Evolutionary conservation across 208 protist species (phyloP), one percentile per base, ranked within the genome.

Genomic region (Acanthamoeba healyi): DNA sequence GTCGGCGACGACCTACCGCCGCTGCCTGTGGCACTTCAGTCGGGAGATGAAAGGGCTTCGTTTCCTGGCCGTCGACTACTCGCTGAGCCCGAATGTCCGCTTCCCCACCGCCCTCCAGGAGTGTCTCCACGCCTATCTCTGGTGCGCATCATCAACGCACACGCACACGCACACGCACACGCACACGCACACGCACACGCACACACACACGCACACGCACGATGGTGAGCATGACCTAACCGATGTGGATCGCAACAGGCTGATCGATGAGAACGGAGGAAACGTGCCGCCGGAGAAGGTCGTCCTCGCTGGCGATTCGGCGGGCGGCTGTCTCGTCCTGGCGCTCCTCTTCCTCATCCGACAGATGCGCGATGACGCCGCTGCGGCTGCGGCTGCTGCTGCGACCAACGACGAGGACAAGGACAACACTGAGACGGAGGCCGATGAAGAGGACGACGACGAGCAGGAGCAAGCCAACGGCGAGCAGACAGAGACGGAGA

Each of bases 51-150:
- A 91, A 72, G 84, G 84, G 56, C 51, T 91, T 74, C 84, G 84
- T 72, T 91, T 91, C 84, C 36, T 91, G 34, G 84, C 84, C 42
- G 84, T 91, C 36, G 84, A 91, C 54, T 91, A 91, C 84, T 70
- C 84, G 34, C 84, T 91, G 38, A 91, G 84, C 22, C 84, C 84
- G 7, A 19, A 72, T 36, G 56, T 51, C n/a, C 84, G 84, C 61
- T 91, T 91, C 54, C 84, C 84, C 51, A 91, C 84, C 26, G 84
- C 84, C 19, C 84, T 91, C 56, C 51, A 70, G 34, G 84, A 91
- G 29, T 91, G 84, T 34, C 84, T 91, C 24, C 56, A 91, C n/a
- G 84, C 84, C 51, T 91, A 91, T 24, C 51, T 91, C 32, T 91
- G 84, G 82, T 67, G 49, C 40, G 19, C 17, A 6, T 44, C 67